Evolutionary conservation across 2,329 filamentous ascomycete species (phyloP).

Genomic region (Microdochium trichocladiopsis): DNA sequence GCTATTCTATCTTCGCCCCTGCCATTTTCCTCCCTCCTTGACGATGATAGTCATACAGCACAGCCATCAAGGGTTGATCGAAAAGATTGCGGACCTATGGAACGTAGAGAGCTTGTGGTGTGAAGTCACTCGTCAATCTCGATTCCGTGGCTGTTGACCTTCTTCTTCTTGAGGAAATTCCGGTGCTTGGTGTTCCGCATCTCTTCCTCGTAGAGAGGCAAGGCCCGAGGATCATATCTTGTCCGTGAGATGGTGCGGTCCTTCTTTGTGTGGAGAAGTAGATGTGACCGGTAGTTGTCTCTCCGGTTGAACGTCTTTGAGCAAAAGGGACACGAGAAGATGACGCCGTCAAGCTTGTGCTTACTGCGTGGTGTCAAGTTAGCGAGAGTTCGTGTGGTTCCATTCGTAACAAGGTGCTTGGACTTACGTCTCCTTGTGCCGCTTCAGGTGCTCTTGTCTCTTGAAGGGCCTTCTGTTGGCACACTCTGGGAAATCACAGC

Average conservation of each 20-base stretch:
- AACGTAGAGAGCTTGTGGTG: not conserved
- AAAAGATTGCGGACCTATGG: too few species aligned
- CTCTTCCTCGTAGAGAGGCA: slow-evolving; percentile 12
- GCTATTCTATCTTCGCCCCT: too few species aligned
- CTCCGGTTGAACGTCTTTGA: slow-evolving; percentile 23
- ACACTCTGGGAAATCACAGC: slow-evolving; percentile 39
- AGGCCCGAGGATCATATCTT: slow-evolving; percentile 17
- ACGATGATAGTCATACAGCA: too few species aligned
- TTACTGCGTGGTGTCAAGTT: slow-evolving; percentile 21
- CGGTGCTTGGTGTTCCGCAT: slow-evolving; percentile 14
- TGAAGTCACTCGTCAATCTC: not conserved
- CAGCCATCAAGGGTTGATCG: too few species aligned
- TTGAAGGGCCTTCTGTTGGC: slow-evolving; percentile 35
- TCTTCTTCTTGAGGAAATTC: slow-evolving; percentile 12
- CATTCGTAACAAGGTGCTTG: not conserved
- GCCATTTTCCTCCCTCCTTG: too few species aligned
- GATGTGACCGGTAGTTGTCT: slow-evolving; percentile 30
- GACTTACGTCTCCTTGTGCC: slow-evolving; percentile 43
- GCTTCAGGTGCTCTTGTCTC: slow-evolving; percentile 48
- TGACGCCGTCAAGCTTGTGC: slow-evolving; percentile 12
- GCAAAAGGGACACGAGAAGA: slow-evolving; percentile 14
- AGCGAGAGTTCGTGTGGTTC: not conserved
- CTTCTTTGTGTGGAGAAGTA: slow-evolving; percentile 25
- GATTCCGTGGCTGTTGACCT: not conserved
- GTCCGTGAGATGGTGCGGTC: slow-evolving; percentile 23